Conservation (phyloP, 768 basidiomycete genomes). For the Glaciozyma antarctica region DNA sequence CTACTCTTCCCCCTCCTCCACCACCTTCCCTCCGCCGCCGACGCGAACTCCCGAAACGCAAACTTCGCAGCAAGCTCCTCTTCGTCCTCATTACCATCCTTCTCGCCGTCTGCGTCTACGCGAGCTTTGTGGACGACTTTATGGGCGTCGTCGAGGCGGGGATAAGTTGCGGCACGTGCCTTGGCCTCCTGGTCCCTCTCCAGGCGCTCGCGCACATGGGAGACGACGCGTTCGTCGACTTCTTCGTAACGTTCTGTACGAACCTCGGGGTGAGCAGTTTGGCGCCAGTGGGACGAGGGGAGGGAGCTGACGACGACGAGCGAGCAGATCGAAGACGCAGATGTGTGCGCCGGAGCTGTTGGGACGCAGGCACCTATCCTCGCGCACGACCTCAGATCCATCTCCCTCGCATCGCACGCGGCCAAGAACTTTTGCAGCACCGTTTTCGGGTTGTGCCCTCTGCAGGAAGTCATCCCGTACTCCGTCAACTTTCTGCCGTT, state of each 20-base stretch:
- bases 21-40: background rate
- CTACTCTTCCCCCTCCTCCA: too few species aligned
- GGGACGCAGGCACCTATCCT: conserved; percentile 51
- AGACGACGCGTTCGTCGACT: conserved; percentile 45
- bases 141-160: conserved; percentile 37
- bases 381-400: conserved; percentile 50
- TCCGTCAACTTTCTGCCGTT: conserved; percentile 32
- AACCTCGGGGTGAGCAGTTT: conserved; percentile 31
- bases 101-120: conserved; percentile 26
- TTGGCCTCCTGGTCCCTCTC: conserved; percentile 47
- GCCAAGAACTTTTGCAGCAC: conserved; percentile 52
- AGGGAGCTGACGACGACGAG: background rate
- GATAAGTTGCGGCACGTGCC: conserved; percentile 49
- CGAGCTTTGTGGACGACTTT: conserved; percentile 37
- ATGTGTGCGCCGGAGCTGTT: conserved; percentile 53
- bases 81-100: conserved; percentile 12
- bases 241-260: conserved; percentile 47
- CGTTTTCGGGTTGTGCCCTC: conserved; percentile 50
- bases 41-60: background rate
- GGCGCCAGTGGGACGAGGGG: background rate
- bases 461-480: conserved; percentile 21
- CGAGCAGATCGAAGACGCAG: conserved; percentile 47
- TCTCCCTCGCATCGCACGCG: conserved; percentile 46
- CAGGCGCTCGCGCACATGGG: conserved; percentile 47
- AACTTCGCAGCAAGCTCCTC: conserved; percentile 8